Evolutionary conservation across 441 rosid genomes (phyloP).

Genomic region (Pelargonium cotyledonis): DNA sequence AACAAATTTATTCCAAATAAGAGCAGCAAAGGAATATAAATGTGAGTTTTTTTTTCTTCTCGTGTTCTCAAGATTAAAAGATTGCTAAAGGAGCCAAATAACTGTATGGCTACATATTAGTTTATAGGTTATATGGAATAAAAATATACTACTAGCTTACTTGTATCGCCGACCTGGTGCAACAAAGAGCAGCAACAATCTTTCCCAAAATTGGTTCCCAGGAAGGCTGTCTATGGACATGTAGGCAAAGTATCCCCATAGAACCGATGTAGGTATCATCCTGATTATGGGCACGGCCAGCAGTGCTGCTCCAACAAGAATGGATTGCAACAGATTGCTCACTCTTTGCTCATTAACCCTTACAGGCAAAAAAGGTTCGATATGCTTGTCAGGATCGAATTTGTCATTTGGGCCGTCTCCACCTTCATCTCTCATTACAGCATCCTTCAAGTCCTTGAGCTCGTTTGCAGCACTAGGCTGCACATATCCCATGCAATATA

Average conservation of each 20-base stretch:
- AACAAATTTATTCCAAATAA: background rate
- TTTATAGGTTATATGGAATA: background rate
- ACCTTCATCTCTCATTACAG: slow-evolving; percentile 51
- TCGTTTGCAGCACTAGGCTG: slow-evolving; percentile 44
- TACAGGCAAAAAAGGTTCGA: slow-evolving; percentile 66
- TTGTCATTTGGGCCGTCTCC: slow-evolving; percentile 31
- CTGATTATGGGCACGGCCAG: slow-evolving; percentile 56
- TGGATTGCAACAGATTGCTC: slow-evolving; percentile 71
- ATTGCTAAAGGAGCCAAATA: background rate
- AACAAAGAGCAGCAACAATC: slow-evolving; percentile 59
- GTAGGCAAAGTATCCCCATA: slow-evolving; percentile 89
- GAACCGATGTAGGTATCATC: slow-evolving; percentile 71
- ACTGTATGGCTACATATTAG: background rate
- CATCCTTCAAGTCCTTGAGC: slow-evolving; percentile 53
- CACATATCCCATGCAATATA: background rate
- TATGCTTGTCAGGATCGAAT: slow-evolving; percentile 60
- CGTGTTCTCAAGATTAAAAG: background rate
- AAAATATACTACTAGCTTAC: slow-evolving; percentile 31
- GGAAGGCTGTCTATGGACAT: slow-evolving; percentile 93
- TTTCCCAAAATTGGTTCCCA: slow-evolving; percentile 87
- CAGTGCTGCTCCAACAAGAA: slow-evolving; percentile 50
- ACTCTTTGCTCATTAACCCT: slow-evolving; percentile 78
- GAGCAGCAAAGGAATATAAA: background rate
- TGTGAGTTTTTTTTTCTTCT: too few species aligned
- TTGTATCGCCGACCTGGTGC: slow-evolving; percentile 65